Evolutionary conservation across 805 yeast species (phyloP).

Genomic region (Schwanniomyces vanrijiae): DNA sequence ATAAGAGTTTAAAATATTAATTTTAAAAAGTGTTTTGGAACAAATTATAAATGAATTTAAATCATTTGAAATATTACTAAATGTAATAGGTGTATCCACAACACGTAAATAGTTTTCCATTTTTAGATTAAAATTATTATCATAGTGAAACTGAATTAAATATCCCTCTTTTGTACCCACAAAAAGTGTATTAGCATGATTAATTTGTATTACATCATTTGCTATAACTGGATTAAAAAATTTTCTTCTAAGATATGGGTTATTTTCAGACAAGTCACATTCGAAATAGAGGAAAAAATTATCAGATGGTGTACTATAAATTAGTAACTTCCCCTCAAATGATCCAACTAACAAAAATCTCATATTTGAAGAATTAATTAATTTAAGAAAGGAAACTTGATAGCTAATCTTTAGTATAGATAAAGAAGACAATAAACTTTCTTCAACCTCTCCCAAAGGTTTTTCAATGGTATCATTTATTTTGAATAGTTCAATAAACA

Average conservation of each 20-base stretch:
- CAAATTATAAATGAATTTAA: conserved; percentile 20
- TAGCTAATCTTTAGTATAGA: background rate
- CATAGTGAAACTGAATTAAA: conserved; percentile 16
- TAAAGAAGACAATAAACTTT: background rate
- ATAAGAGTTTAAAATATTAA: conserved; percentile 24
- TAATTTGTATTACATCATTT: conserved; percentile 12
- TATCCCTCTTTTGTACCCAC: conserved; percentile 37
- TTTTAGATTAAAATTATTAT: conserved; percentile 1
- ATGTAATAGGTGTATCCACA: conserved; percentile 26
- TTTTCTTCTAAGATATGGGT: conserved; percentile 4
- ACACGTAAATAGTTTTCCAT: conserved; percentile 20
- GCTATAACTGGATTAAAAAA: conserved; percentile 16
- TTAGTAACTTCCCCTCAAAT: conserved; percentile 16
- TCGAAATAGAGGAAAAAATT: background rate
- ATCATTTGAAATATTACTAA: conserved; percentile 15
- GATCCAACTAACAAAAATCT: conserved; percentile 13
- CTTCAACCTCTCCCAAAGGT: background rate
- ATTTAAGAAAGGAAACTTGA: conserved; percentile 14
- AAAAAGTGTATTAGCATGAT: conserved; percentile 7
- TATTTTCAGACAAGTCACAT: conserved; percentile 1
- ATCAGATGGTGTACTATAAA: background rate
- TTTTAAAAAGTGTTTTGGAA: conserved; percentile 32
- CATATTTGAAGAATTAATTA: conserved; percentile 1
- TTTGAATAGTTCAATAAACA: conserved; percentile 2
- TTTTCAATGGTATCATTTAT: background rate